phyloP scores from a whole-genome alignment of 225 moss, liverwort and hornwort species.

The Climacium dendroides region DNA sequence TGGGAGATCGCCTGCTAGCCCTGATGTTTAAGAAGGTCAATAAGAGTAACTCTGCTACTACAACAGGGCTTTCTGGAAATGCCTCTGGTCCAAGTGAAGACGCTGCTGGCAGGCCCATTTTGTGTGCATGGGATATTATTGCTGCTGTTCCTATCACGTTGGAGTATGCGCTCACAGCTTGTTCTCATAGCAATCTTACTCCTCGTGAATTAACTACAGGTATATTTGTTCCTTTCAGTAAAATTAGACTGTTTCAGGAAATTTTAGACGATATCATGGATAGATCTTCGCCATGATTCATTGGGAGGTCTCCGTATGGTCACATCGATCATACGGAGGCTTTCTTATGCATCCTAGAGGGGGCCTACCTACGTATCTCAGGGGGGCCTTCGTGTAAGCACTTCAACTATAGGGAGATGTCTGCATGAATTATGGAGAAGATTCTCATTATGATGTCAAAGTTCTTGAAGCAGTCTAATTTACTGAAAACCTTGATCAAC shows the following conservation, averaged over 20 bases:
- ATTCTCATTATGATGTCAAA: not conserved
- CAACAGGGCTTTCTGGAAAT: conserved; percentile 33
- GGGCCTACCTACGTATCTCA: not conserved
- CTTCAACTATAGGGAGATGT: not conserved
- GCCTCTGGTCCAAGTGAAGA: conserved; percentile 42
- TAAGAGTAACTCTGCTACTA: conserved; percentile 22
- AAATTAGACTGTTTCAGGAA: not conserved
- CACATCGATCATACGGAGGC: not conserved
- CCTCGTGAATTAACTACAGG: conserved; percentile 94
- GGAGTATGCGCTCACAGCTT: conserved; percentile 85
- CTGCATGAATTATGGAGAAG: not conserved
- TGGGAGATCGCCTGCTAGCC: conserved; percentile 73
- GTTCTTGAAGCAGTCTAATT: not conserved
- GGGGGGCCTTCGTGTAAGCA: not conserved
- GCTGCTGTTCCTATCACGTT: conserved; percentile 74
- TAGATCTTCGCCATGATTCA: not conserved
- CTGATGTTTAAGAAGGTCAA: conserved; percentile 82
- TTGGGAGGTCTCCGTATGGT: not conserved
- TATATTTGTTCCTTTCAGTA: not conserved
- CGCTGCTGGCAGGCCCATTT: conserved; percentile 45
- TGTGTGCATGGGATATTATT: conserved; percentile 88
- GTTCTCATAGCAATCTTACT: conserved; percentile 65
- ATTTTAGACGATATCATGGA: not conserved
- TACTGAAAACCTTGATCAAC: not conserved
- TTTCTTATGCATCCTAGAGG: not conserved